Conservation (phyloP, 108 stramenopile genomes). For the Chaetoceros tenuissimus region DNA sequence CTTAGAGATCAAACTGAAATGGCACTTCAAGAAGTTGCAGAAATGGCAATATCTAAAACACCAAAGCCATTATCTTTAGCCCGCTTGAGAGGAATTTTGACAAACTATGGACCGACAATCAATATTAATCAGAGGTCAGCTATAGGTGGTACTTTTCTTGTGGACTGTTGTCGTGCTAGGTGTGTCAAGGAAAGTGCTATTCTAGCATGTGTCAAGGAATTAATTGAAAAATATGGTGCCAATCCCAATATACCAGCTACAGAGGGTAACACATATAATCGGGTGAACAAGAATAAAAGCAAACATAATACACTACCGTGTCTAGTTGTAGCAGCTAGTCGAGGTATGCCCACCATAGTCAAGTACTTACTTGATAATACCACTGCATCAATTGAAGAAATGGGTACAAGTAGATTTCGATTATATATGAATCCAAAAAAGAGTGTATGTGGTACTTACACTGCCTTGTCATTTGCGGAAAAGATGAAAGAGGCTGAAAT, state of each 20-base stretch:
- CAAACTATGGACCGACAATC: slow-evolving; percentile 56
- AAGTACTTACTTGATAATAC: slow-evolving; percentile 42
- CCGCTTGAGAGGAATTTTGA: slow-evolving; percentile 35
- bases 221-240: slow-evolving; percentile 58
- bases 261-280: slow-evolving; percentile 22
- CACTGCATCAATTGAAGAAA: slow-evolving; percentile 11
- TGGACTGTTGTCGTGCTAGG: slow-evolving; percentile 65
- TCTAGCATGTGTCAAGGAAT: slow-evolving; percentile 56
- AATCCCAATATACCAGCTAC: slow-evolving; percentile 46
- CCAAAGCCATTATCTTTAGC: slow-evolving; percentile 29
- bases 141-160: slow-evolving; percentile 72
- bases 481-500: slow-evolving; percentile 39
- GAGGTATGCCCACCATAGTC: slow-evolving; percentile 72
- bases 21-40: slow-evolving; percentile 30
- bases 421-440: slow-evolving; percentile 37
- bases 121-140: slow-evolving; percentile 52
- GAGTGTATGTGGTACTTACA: slow-evolving; percentile 39
- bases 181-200: slow-evolving; percentile 45
- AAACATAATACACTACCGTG: slow-evolving; percentile 37
- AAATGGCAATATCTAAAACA: slow-evolving; percentile 11
- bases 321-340: slow-evolving; percentile 67
- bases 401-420: slow-evolving; percentile 29
- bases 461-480: slow-evolving; percentile 48
- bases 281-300: slow-evolving; percentile 9
- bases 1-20: slow-evolving; percentile 44